Evolutionary conservation across 768 basidiomycete species (phyloP), one percentile per base, ranked within the genome.

Genomic region (Lentinula lateritia): DNA sequence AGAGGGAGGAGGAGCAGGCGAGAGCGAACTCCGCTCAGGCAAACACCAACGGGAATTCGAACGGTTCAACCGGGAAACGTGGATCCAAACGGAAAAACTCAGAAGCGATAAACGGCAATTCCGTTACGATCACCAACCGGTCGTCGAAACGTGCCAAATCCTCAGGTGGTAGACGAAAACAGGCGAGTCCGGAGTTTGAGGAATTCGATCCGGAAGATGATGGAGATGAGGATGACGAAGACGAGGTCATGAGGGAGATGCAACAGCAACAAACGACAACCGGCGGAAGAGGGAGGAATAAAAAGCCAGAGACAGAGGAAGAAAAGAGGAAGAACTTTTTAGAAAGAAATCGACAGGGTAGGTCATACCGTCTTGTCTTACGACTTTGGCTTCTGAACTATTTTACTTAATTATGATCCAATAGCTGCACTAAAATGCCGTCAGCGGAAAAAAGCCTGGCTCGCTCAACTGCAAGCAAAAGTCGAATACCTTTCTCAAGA

Each of bases 381-480:
- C 63, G 63, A 39, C 23, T n/a, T 46, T 45, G 43, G 10, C 15
- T 15, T 45, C 2, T 28, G 28, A 28, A 28, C 28, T 3, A 4
- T 28, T 28, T 28, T 28, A 28, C 28, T 28, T 3, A 28, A 28
- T 28, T 4, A 28, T 28, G 28, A 28, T 3, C 28, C 28, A 28
- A 67, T 32, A 98, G 96, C 97, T 63, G 97, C 97, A 6, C 86
- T 98, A 66, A 98, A 98, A 77, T 99, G 97, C 75, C 93, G 97
- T 39, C 97, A 99, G 71, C 90, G 97, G 62, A 99, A 99, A 76
- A 99, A 99, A 74, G 94, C 94, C 5, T 99, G 97, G 97, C 83
- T 98, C 13, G 82, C 87, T 34, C 88, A 92, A 64, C 80, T 99
- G 16, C 97, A 99, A 73, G 85, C 89, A 43, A 95, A 95, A 69